Percentiles rank a stretch among this genome's conserved stretches.
These are phyloP conservation scores for Collybia sp. DNA, from an alignment of 768 basidiomycete species.

Conservation along the genomic window DNA sequence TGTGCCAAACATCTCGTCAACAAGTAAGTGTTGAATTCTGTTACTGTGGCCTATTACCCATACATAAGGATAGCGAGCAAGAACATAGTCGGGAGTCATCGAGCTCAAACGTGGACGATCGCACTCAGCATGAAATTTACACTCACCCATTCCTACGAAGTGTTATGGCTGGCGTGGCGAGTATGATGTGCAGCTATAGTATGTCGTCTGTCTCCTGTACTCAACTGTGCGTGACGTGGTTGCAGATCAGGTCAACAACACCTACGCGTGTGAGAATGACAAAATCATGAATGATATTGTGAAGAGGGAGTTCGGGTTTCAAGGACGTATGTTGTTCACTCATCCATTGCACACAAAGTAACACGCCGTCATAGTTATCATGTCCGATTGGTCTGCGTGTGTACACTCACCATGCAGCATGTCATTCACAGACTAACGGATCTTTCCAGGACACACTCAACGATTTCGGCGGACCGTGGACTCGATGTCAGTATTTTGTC, in stretches of 20 bases:
- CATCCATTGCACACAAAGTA: too few relatives aligned
- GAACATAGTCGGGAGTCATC: conserved; percentile 52
- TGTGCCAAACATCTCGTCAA: conserved; percentile 82
- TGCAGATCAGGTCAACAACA: conserved; percentile 61
- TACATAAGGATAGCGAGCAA: conserved; percentile 47
- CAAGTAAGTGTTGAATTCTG: conserved; percentile 41
- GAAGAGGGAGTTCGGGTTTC: conserved; percentile 73
- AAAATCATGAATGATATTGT: conserved; percentile 69
- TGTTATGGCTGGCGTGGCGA: conserved; percentile 69
- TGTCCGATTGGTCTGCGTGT: conserved; percentile 73
- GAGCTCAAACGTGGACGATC: conserved; percentile 72
- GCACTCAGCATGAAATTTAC: conserved; percentile 76
- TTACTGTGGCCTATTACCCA: neutral
- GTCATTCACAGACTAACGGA: neutral
- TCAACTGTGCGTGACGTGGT: neutral
- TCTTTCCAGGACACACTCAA: conserved; percentile 45
- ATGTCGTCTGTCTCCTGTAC: neutral
- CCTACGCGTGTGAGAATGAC: conserved; percentile 74
- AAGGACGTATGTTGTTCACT: conserved; percentile 50
- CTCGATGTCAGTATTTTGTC: conserved; percentile 46
- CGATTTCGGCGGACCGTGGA: conserved; percentile 54
- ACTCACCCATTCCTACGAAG: conserved; percentile 64
- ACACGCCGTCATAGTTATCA: conserved; percentile 35
- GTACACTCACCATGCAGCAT: conserved; percentile 7
- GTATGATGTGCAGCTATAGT: conserved; percentile 79